Evolutionary conservation across 352 stramenopile species (phyloP).

Genomic region (Phytopythium sindhum): DNA sequence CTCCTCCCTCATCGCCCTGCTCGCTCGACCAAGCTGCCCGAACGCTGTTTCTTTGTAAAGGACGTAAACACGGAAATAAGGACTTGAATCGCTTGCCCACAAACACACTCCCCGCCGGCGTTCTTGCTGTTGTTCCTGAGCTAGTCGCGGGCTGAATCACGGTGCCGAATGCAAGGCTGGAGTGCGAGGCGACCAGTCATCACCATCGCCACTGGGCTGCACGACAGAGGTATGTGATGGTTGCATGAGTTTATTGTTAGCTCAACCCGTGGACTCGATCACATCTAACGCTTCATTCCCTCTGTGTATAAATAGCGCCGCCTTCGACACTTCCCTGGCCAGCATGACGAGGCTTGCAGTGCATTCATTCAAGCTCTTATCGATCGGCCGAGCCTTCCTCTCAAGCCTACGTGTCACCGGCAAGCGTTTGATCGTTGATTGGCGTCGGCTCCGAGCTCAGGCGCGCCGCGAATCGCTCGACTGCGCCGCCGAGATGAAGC

Average conservation of each 20-base stretch:
- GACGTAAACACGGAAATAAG: slow-evolving; percentile 12
- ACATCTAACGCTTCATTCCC: background rate
- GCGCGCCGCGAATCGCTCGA: background rate
- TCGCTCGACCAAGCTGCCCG: background rate
- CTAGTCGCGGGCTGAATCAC: background rate
- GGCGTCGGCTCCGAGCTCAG: too few relatives aligned
- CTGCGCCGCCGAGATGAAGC: slow-evolving; percentile 47
- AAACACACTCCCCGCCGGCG: background rate
- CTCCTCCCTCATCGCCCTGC: background rate
- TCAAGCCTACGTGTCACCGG: too few relatives aligned
- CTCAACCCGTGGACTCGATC: background rate
- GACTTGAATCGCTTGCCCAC: slow-evolving; percentile 11
- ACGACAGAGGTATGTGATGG: too few relatives aligned
- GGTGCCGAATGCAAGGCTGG: background rate
- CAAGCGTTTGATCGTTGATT: too few relatives aligned
- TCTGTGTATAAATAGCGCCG: background rate
- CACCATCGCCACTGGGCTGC: too few relatives aligned
- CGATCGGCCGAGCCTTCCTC: too few relatives aligned
- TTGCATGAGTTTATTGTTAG: background rate
- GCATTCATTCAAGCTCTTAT: background rate
- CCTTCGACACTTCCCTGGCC: too few relatives aligned
- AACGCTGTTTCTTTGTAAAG: slow-evolving; percentile 9
- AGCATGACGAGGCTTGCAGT: background rate
- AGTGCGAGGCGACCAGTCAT: background rate
- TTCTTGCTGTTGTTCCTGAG: too few relatives aligned